Percentiles rank a stretch among this genome's conserved stretches.
phyloP scores from a whole-genome alignment of 2,329 filamentous ascomycete genomes.

The Phaeosphaeria sp. region DNA sequence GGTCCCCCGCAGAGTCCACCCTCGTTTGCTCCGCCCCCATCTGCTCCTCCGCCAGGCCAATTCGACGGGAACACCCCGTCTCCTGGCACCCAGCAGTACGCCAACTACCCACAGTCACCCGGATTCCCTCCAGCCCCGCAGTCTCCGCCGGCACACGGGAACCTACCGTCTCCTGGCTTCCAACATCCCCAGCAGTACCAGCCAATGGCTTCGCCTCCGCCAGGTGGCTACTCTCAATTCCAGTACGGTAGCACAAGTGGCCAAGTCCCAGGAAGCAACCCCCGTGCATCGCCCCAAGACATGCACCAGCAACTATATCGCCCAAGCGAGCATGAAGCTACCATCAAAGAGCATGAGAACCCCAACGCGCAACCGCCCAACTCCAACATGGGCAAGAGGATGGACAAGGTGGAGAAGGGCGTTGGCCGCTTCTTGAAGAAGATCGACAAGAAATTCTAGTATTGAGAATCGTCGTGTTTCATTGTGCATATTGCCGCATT shows the following conservation, averaged over 20 bases:
- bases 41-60: constrained; percentile 33
- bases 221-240: constrained; percentile 66
- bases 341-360: constrained; percentile 24
- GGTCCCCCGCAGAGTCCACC: constrained; percentile 43
- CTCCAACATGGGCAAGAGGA: constrained; percentile 69
- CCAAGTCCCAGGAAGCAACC: constrained; percentile 40
- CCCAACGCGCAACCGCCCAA: constrained; percentile 35
- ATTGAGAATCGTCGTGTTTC: constrained; percentile 1
- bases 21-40: constrained; percentile 50
- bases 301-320: constrained; percentile 75
- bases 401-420: constrained; percentile 72
- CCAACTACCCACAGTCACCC: constrained; percentile 46
- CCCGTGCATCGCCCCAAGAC: constrained; percentile 63
- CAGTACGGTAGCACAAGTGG: constrained; percentile 48
- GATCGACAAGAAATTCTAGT: constrained; percentile 75
- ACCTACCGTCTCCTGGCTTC: constrained; percentile 50
- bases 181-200: constrained; percentile 46
- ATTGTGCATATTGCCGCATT: constrained; percentile 10
- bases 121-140: constrained; percentile 40
- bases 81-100: constrained; percentile 45
- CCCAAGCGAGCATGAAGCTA: constrained; percentile 68
- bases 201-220: constrained; percentile 51
- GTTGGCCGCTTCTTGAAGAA: constrained; percentile 77
- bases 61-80: constrained; percentile 30
- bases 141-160: constrained; percentile 34